phyloP scores from a whole-genome alignment of 257 asterid species.

The Solanum sejunctum region DNA sequence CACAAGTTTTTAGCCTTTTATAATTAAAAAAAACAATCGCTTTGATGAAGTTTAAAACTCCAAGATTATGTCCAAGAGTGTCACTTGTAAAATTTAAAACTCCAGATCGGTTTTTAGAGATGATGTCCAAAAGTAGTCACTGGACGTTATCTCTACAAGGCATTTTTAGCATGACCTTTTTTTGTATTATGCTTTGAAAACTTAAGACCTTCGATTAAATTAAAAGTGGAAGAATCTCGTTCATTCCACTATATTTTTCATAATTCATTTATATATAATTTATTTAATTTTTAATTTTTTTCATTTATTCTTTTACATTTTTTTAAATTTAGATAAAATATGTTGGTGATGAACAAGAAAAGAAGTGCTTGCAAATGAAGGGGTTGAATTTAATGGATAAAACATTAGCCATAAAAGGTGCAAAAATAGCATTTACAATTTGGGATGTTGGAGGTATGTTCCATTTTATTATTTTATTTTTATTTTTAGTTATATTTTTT shows the following conservation, averaged over 20 bases:
- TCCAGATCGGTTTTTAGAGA: neutral
- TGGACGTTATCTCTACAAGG: neutral
- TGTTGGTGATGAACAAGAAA: conserved; percentile 67
- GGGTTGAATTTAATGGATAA: conserved; percentile 76
- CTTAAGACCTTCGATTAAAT: neutral
- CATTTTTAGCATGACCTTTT: neutral
- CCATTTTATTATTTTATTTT: neutral
- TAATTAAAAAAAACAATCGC: neutral
- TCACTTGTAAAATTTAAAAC: neutral
- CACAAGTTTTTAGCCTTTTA: neutral
- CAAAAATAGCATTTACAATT: conserved; percentile 62
- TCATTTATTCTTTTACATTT: neutral
- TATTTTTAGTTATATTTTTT: neutral
- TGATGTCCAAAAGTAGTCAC: neutral
- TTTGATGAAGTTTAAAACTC: neutral
- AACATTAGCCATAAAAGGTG: conserved; percentile 42
- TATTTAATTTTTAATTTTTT: neutral
- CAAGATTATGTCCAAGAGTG: neutral
- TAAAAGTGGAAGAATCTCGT: accelerated
- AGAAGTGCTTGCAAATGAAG: conserved; percentile 50
- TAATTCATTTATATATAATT: neutral
- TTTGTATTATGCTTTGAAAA: neutral
- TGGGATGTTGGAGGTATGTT: conserved; percentile 87
- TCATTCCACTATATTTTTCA: neutral
- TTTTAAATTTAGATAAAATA: conserved; percentile 37